Base-by-base conservation (phyloP, 306 rosid genomes). In the Lablab purpureus region DNA sequence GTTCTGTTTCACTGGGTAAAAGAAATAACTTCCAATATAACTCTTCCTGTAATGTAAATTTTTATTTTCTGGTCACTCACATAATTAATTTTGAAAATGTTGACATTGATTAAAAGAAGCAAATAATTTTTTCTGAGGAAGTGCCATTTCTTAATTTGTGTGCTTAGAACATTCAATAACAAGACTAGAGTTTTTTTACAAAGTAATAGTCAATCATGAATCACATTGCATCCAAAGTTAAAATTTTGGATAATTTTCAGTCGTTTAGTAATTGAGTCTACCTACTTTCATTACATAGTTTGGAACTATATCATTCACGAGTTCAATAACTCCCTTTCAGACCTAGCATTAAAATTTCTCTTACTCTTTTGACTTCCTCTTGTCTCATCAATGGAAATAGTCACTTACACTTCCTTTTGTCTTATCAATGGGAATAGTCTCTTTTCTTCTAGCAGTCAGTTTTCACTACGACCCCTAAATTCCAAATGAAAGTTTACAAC, bases 1-100 rank as follows among this genome's bases (percentile, higher is more conserved):
- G 19, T 52, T 52, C 73, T 32, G 23, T 32, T 46, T 77, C 32
- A 36, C 51, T 10, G 6, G 32, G 36, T 81, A 51, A 40, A 58
- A 47, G 21, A 18, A 47, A 17, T 69, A 13, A 45, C 18, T 60
- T 37, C 41, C 51, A 43, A 27, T 58, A 13, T 58, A 25, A 25
- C 37, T 54, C 21, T 12, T 25, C 37, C 32, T 45, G 17, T 49
- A 22, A 14, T 43, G 43, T 63, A 80, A 34, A 47, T 45, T 55
- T 25, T 45, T 15, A 23, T 62, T 50, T 40, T 10, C 3, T 4
- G 17, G 15, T 0, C 17, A 11, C 49, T 17, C 25, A 51, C 1
- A 47, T 7, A n/a, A n/a, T 51, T 18, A n/a, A 51, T 5, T 2
- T 52, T 10, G 13, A 52, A 19, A 52, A 14, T 52, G 25, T 52